Evolutionary conservation across 257 asterid genomes (phyloP).

Genomic region (Osmanthus fragrans): DNA sequence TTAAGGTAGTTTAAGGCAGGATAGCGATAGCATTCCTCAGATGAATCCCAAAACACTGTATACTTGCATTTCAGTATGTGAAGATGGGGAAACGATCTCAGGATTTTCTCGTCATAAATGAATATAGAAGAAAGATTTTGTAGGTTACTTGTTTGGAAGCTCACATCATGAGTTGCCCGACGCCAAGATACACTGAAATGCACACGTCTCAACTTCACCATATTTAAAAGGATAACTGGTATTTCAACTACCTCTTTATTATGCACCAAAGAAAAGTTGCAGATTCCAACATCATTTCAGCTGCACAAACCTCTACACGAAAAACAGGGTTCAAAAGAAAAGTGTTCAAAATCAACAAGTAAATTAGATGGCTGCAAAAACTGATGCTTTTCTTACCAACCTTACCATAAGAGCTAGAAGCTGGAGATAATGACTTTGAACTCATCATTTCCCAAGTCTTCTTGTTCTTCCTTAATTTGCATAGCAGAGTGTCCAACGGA

Average conservation of each 20-base stretch:
- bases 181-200: not conserved
- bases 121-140: too few species aligned
- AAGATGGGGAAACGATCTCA: slow-evolving; percentile 19
- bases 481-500: not conserved
- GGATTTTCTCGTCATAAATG: slow-evolving; percentile 27
- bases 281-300: too few species aligned
- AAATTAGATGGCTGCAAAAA: too few species aligned
- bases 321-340: too few species aligned
- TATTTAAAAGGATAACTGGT: not conserved
- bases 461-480: not conserved
- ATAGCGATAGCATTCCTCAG: not conserved
- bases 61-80: not conserved
- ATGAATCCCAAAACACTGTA: not conserved
- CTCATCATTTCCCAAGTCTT: not conserved
- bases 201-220: not conserved
- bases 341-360: too few species aligned
- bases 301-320: too few species aligned
- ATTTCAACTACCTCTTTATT: not conserved
- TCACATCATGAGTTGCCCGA: not conserved
- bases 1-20: not conserved
- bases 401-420: too few species aligned
- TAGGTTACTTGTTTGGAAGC: too few species aligned
- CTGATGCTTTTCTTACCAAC: too few species aligned
- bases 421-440: too few species aligned
- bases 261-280: too few species aligned